Evolutionary conservation across 1,139 yeast genomes (phyloP), one percentile per base, ranked within the genome.

Genomic region (Nakaseomyces uthaithaninus): DNA sequence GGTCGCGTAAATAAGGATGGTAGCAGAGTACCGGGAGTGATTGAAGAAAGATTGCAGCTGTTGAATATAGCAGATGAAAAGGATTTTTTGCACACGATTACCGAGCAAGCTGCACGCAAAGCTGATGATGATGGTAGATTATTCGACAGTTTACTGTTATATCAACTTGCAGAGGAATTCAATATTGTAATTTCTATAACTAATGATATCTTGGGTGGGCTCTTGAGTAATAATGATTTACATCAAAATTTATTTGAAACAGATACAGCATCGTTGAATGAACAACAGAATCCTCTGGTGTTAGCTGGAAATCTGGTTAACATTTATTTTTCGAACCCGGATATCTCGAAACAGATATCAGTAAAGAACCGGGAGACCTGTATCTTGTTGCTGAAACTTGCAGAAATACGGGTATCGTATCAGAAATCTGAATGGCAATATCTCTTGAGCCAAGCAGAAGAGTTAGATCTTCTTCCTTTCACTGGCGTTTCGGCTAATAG

Each of bases 81-180:
- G 33, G 72, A 69, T 43, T 80, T 69, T 51, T 63, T 86, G 39
- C 71, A 73, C 40, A 75, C 76, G 44, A 86, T 91, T 36, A 78
- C 94, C 5, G 94, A 83, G 54, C 77, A 77, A 45, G 87, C 95
- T 20, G 97, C 97, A 2, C 70, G 72, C 39, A 78, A 77, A 51
- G 94, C 97, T 23, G 93, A 85, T 55, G 94, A 86, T 51, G 97
- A 87, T 57, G 97, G 97, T 3, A 73, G 95, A 53, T 71, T 80
- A 4, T 77, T 83, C 46, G 97, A 93, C 58, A 86, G 97, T 9
- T 74, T 93, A 43, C 67, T 85, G 42, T 69, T 91, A 43, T 91
- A 85, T 58, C 95, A 89, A 64, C 72, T 89, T 47, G 77, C 95
- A 41, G 93, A 85, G 62, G 95, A 89, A 54, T 83, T 81, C 60